phyloP scores from a whole-genome alignment of 768 basidiomycete genomes.

The Kwoniella shandongensis region DNA sequence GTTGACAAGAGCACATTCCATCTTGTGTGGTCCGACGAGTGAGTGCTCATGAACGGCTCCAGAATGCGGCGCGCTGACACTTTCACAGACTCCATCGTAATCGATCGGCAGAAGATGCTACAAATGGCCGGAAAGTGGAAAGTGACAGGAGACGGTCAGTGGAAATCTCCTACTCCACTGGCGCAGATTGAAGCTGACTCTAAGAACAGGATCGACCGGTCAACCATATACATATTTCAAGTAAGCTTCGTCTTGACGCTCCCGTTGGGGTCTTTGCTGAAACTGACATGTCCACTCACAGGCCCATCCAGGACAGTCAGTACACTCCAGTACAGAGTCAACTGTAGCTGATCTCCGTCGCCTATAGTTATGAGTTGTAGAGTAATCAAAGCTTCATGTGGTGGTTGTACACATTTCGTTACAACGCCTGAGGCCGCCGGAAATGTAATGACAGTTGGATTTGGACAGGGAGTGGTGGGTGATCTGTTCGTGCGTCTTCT shows the following conservation, averaged over 20 bases:
- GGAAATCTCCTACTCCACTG: background rate
- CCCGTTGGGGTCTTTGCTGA: background rate
- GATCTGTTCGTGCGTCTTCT: conserved; percentile 31
- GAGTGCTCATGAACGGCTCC: conserved; percentile 3
- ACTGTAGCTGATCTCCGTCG: conserved; percentile 12
- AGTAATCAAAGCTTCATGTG: conserved; percentile 66
- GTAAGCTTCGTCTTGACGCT: conserved; percentile 13
- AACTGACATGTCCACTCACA: conserved; percentile 38
- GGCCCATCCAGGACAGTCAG: conserved; percentile 84
- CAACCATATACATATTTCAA: conserved; percentile 81
- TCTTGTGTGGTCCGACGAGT: conserved; percentile 78
- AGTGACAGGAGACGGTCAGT: conserved; percentile 81
- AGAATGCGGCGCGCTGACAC: no score
- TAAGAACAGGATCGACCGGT: conserved; percentile 69
- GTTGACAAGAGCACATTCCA: conserved; percentile 62
- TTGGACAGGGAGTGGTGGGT: conserved; percentile 43
- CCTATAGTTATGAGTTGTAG: conserved; percentile 68
- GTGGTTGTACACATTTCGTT: conserved; percentile 85
- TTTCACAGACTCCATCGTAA: conserved; percentile 56
- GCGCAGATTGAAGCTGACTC: conserved; percentile 9
- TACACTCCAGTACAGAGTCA: conserved; percentile 39
- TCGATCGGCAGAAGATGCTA: conserved; percentile 72
- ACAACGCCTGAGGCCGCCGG: conserved; percentile 72
- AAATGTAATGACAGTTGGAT: conserved; percentile 73
- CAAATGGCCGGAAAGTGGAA: conserved; percentile 70